Evolutionary conservation across 768 basidiomycete genomes (phyloP).

Genomic region (Melanogaster broomeanus): DNA sequence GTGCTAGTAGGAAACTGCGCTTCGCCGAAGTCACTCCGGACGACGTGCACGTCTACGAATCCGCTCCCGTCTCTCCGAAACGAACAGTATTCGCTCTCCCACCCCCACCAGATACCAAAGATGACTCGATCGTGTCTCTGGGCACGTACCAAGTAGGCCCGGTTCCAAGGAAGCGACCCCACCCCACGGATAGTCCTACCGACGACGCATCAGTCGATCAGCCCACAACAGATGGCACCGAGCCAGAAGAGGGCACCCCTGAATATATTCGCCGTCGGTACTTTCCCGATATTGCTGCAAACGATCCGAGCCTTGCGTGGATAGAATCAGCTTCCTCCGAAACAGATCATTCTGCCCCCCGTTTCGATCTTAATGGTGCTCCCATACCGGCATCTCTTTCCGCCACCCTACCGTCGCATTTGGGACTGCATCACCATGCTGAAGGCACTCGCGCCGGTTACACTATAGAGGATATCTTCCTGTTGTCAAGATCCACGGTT

Average conservation of each 20-base stretch:
- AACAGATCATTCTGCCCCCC: constrained; percentile 35
- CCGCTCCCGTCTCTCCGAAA: constrained; percentile 76
- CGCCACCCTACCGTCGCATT: constrained; percentile 70
- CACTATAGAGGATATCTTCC: constrained; percentile 82
- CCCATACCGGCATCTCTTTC: constrained; percentile 61
- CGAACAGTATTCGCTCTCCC: constrained; percentile 57
- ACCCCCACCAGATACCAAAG: constrained; percentile 30
- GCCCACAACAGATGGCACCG: constrained; percentile 8
- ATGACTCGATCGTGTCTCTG: constrained; percentile 34
- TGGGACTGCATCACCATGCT: constrained; percentile 91
- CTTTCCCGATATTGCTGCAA: constrained; percentile 69
- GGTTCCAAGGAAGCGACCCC: constrained; percentile 12
- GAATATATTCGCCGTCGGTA: constrained; percentile 83
- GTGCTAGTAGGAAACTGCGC: constrained; percentile 57
- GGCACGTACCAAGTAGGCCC: constrained; percentile 37
- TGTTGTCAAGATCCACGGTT: constrained; percentile 78
- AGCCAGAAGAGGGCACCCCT: constrained; percentile 70
- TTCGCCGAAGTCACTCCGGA: constrained; percentile 74
- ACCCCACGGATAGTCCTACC: constrained; percentile 1
- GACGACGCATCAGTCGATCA: background rate
- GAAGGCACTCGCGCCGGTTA: constrained; percentile 79
- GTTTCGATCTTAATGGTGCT: constrained; percentile 78
- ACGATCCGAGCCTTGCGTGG: constrained; percentile 83
- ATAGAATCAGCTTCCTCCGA: constrained; percentile 41
- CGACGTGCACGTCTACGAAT: constrained; percentile 85